These are phyloP conservation scores for Leccinum disarticulatum DNA, from an alignment of 768 basidiomycete species.

Conservation along the genomic window DNA sequence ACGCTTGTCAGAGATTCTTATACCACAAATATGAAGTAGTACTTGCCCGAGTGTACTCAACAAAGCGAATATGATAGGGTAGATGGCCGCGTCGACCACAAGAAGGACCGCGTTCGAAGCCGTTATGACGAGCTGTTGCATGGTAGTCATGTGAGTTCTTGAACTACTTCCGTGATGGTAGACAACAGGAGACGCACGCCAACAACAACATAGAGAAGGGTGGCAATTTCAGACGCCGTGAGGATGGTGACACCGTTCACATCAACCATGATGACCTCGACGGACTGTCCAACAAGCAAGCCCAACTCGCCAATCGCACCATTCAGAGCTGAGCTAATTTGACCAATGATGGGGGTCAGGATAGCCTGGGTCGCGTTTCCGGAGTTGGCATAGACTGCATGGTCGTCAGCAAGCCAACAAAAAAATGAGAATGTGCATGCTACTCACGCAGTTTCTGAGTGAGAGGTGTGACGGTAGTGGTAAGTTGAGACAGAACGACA, in stretches of 20 bases:
- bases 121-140: constrained; percentile 12
- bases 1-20: background rate
- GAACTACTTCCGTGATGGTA: background rate
- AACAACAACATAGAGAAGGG: constrained; percentile 1
- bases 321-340: constrained; percentile 8
- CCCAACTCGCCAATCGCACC: constrained; percentile 6
- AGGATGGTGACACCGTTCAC: constrained; percentile 6
- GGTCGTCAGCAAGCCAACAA: background rate
- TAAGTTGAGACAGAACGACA: constrained; percentile 7
- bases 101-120: constrained; percentile 3
- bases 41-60: constrained; percentile 5
- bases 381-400: constrained; percentile 11
- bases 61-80: background rate
- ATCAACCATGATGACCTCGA: constrained; percentile 1
- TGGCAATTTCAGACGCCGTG: constrained; percentile 10
- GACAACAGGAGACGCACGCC: constrained; percentile 4
- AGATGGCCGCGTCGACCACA: constrained; percentile 8
- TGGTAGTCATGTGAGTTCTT: background rate
- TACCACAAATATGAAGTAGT: background rate
- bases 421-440: background rate
- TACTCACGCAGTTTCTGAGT: constrained; percentile 13
- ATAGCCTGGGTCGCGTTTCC: constrained; percentile 12
- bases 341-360: constrained; percentile 7
- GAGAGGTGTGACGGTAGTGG: constrained; percentile 3
- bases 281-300: constrained; percentile 5